Evolutionary conservation across 345 rosid species (phyloP), one percentile per base, ranked within the genome.

Genomic region (Kernera saxatilis): DNA sequence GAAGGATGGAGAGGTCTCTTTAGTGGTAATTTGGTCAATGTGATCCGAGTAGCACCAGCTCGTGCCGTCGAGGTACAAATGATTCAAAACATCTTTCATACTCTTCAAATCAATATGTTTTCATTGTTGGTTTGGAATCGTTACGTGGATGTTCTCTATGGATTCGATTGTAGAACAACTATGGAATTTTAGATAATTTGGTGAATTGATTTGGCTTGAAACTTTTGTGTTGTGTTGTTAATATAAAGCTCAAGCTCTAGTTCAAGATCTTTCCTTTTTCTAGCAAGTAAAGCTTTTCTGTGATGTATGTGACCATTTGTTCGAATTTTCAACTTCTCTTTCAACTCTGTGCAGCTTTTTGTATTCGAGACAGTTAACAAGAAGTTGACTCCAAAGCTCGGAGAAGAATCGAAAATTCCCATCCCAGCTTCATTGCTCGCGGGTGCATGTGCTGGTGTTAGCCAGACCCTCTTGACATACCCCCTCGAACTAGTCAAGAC

Each of bases 1-100:
- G 98, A 93, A 77, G 98, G 98, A 5, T 93, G 98, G 98, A 87
- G 67, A 74, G 97, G 98, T 4, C 74, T 93, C 80, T 93, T 93
- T 40, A 81, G 97, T 67, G 98, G 98, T 3, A 93, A 93, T 79
- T 78, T 93, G 48, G 93, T 93, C 61, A 91, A 93, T 69, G 97
- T 93, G 48, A 87, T 93, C 68, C 87, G 98, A 6, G 97, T 93
- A 58, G 95, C 97, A 1, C 98, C 97, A 0, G 88, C 94, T 83
- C 90, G 89, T 79, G 98, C 98, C 11, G 87, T 93, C 26, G 97
- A 93, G 98, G 98, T 93, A 86, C 54, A 46, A 54, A 10, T 22
- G 25, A 52, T 63, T 48, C 17, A 32, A 12, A 3, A 17, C 44
- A 53, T 53, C 12, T 5, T 57, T 21, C 30, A 57, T 13, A 10